Conservation (phyloP, 2,329 filamentous ascomycete species). For the Pyrenophora teres region DNA sequence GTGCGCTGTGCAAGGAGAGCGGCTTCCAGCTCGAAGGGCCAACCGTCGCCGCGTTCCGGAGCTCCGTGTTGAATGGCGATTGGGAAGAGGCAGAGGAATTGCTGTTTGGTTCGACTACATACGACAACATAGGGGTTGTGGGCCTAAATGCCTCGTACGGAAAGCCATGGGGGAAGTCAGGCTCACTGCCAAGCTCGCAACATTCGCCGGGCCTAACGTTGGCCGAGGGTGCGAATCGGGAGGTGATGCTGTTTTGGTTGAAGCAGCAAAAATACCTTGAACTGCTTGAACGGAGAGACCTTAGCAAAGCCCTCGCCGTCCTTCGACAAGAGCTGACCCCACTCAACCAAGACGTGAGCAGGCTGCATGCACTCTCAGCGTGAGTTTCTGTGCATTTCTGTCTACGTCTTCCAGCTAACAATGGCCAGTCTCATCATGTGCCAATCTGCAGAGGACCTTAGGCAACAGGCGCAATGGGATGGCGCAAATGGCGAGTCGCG, state of each 20-base stretch:
- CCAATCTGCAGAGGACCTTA: conserved; percentile 74
- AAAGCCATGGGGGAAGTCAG: conserved; percentile 41
- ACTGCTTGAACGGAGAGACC: conserved; percentile 76
- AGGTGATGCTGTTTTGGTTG: conserved; percentile 84
- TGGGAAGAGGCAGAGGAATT: conserved; percentile 87
- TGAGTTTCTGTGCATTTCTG: conserved; percentile 37
- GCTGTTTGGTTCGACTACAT: conserved; percentile 61
- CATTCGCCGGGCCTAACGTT: conserved; percentile 67
- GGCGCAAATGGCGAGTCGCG: conserved; percentile 77
- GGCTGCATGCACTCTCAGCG: conserved; percentile 81
- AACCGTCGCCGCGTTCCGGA: conserved; percentile 83
- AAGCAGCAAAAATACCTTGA: conserved; percentile 95
- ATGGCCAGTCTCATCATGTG: conserved; percentile 80
- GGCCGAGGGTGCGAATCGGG: conserved; percentile 73
- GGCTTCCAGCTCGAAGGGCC: conserved; percentile 85
- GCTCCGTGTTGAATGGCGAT: conserved; percentile 75
- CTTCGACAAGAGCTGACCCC: conserved; percentile 87
- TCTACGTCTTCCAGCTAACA: conserved; percentile 23
- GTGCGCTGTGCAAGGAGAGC: conserved; percentile 76
- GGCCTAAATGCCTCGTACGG: conserved; percentile 40
- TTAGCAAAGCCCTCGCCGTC: conserved; percentile 76
- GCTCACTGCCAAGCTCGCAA: conserved; percentile 41
- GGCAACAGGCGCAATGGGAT: conserved; percentile 80
- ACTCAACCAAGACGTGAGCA: conserved; percentile 75
- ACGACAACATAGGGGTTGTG: conserved; percentile 53